Base-by-base conservation (phyloP, 495 filamentous ascomycete genomes). In the Immersiella caudata region DNA sequence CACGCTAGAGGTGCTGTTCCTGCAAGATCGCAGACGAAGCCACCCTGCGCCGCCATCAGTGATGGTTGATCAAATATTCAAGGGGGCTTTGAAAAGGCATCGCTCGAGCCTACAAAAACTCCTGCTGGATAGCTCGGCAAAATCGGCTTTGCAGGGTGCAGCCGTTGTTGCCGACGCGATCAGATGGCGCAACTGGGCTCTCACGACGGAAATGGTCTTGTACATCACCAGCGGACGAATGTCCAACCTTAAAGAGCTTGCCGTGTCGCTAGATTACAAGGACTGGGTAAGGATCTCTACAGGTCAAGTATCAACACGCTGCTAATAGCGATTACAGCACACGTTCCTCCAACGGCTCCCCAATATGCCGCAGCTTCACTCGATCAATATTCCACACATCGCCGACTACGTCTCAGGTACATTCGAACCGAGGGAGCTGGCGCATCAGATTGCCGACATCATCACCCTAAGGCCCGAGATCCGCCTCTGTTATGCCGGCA, bases 191-290 rank as follows among this genome's bases (percentile, higher is more conserved):
- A 86, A 88, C 67, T 98, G 94, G 94, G 89, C 90, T 77, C 84
- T 94, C 54, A 89, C 82, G 64, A 85, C 89, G 16, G 90, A 93
- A 18, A 84, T 94, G 29, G 73, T 97, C 40, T 80, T 83, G 0
- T 97, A 92, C 73, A 83, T 98, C 27, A 94, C 89, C 2, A 92
- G 91, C 75, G 93, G 93, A 6, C 87, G 89, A 57, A 96, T 97
- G 92, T 83, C 80, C 5, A 87, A 84, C 63, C 75, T 97, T 46
- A 84, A 84, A 54, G 93, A 97, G 74, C 78, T 97, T 12, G 89
- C 90, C 4, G 88, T 93, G 71, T 86, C 87, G 3, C 83, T 97
- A 58, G 87, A 93, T 64, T 93, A 90, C 75, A 90, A 86, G 66
- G 92, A 97, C 72, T 98, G 94, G 93, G 93, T 96, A 84, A 80